Percentiles rank a stretch among this genome's conserved stretches.
These are phyloP conservation scores for Pythium brassicae DNA, from an alignment of 352 stramenopile genomes.

Conservation along the genomic window DNA sequence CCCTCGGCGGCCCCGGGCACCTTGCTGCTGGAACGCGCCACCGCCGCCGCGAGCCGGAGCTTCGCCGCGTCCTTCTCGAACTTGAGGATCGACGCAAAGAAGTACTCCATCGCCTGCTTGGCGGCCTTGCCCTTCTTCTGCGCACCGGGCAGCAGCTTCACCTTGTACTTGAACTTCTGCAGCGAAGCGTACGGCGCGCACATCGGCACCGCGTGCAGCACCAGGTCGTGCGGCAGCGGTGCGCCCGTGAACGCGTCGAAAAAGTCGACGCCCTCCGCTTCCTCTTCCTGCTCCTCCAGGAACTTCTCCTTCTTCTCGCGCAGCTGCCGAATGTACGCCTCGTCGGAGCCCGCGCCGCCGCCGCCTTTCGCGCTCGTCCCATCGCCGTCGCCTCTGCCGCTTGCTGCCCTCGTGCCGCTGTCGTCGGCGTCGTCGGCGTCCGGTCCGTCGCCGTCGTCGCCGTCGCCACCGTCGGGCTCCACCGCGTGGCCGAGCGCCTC, in stretches of 20 bases:
- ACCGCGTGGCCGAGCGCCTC: slow-evolving; percentile 79
- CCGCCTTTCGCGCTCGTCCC: slow-evolving; percentile 6
- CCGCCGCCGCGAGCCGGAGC: slow-evolving; percentile 1
- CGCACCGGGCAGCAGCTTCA: slow-evolving; percentile 87
- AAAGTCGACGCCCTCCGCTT: slow-evolving; percentile 71
- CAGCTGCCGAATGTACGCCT: slow-evolving; percentile 69
- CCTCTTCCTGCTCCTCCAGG: slow-evolving; percentile 80
- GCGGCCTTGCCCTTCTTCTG: slow-evolving; percentile 91
- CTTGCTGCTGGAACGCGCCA: slow-evolving; percentile 4
- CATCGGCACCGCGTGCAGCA: slow-evolving; percentile 89
- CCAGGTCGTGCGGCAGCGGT: slow-evolving; percentile 73
- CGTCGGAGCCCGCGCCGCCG: slow-evolving; percentile 22
- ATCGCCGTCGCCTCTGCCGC: slow-evolving; percentile 13
- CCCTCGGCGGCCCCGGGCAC: background rate
- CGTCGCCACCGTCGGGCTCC: slow-evolving; percentile 17
- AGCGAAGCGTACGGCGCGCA: slow-evolving; percentile 87
- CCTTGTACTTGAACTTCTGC: slow-evolving; percentile 89
- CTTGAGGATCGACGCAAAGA: slow-evolving; percentile 65
- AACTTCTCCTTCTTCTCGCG: slow-evolving; percentile 83
- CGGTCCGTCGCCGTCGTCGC: slow-evolving; percentile 17
- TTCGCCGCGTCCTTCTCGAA: slow-evolving; percentile 50
- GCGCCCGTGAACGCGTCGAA: slow-evolving; percentile 83
- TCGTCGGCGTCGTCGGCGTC: slow-evolving; percentile 11
- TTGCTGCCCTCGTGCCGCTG: slow-evolving; percentile 4
- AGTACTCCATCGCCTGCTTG: slow-evolving; percentile 85